Evolutionary conservation across 2,329 filamentous ascomycete genomes (phyloP).

Genomic region (Penicillium sp.): DNA sequence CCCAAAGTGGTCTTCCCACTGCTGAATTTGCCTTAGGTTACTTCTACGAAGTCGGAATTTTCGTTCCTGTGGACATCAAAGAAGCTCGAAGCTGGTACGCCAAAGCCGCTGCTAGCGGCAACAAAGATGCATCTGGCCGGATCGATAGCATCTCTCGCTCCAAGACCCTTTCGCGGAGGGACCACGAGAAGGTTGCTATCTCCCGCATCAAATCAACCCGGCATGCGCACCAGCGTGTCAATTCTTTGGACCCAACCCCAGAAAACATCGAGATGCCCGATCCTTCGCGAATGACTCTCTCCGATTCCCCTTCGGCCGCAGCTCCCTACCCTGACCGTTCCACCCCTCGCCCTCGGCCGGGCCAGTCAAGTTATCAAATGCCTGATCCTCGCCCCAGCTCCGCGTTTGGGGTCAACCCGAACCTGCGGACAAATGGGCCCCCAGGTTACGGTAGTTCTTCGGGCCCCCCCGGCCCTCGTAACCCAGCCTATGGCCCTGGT

Average conservation of each 20-base stretch:
- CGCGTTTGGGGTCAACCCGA: conserved; percentile 52
- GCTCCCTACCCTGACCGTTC: conserved; percentile 47
- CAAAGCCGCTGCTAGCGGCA: conserved; percentile 84
- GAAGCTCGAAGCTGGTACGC: conserved; percentile 89
- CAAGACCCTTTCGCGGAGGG: conserved; percentile 81
- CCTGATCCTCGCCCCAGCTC: conserved; percentile 46
- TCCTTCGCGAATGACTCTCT: conserved; percentile 45
- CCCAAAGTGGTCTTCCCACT: conserved; percentile 76
- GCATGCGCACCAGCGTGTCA: conserved; percentile 58
- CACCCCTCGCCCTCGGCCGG: conserved; percentile 36
- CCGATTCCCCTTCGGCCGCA: conserved; percentile 34
- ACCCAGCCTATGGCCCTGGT: conserved; percentile 32
- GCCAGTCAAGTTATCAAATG: conserved; percentile 33
- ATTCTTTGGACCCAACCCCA: conserved; percentile 42
- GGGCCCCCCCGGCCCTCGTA: conserved; percentile 27
- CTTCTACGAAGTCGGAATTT: conserved; percentile 95
- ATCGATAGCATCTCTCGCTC: conserved; percentile 82
- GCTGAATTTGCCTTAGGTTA: conserved; percentile 97
- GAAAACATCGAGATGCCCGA: conserved; percentile 52
- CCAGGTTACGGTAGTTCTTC: conserved; percentile 29
- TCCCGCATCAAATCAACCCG: conserved; percentile 76
- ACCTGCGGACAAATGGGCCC: conserved; percentile 43
- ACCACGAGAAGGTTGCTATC: conserved; percentile 90
- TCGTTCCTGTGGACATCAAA: conserved; percentile 77
- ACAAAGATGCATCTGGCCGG: conserved; percentile 79